Base-by-base conservation (phyloP, 441 rosid genomes). In the Euphorbia schlechtendalii region DNA sequence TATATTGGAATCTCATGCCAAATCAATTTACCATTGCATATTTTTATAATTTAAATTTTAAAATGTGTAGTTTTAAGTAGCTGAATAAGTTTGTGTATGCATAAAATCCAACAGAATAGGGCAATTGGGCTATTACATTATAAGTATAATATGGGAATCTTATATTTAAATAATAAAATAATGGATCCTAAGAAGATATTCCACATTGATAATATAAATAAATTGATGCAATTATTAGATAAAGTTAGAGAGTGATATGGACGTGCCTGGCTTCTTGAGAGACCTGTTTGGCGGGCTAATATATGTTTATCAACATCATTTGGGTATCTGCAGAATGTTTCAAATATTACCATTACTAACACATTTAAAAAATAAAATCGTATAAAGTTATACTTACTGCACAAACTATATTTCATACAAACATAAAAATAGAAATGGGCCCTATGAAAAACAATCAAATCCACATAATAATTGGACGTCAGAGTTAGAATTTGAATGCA, bases 231-330 rank as follows among this genome's bases (percentile, higher is more conserved):
- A 27, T 55, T 51, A 75, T 36, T 60, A 74, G 57, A 72, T 56
- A 64, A 72, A 66, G 7, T n/a, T n/a, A n/a, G n/a, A n/a, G n/a
- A n/a, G n/a, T n/a, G n/a, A 78, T 69, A 73, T 61, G 66, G 80
- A 84, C 87, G 10, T 88, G 84, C 99, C 98, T 94, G 99, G 82
- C 99, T 89, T 85, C 96, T 94, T 69, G 99, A 94, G 76, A 94
- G 94, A 74, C 99, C 99, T 32, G 96, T 86, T 84, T 94, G 99
- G 74, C 98, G 92, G 69, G 99, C 96, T 79, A 94, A 74, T 58
- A 94, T 86, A 70, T 91, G 99, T 73, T 94, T 94, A 86, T 94
- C 99, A 69, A 94, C 96, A 78, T 94, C 99, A 63, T 91, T 94
- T 56, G 99, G 99, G 73, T 94, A 94, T 81, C 99, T 93, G 90